phyloP scores from a whole-genome alignment of 2,329 filamentous ascomycete species.

The Escovopsis sp. region DNA sequence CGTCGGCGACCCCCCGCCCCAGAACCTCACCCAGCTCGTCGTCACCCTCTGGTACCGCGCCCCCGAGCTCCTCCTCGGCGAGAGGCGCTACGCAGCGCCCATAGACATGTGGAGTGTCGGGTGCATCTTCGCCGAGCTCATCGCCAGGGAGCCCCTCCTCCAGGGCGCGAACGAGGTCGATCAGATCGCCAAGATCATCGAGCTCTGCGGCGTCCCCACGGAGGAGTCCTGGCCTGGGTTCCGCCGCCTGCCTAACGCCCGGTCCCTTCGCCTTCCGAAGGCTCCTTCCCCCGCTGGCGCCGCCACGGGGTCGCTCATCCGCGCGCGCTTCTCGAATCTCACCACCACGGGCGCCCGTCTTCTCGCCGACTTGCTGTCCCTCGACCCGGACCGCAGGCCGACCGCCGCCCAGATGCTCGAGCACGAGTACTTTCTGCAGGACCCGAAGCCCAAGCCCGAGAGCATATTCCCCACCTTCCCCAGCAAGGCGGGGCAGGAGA shows the following conservation, averaged over 20 bases:
- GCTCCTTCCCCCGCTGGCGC: constrained; percentile 20
- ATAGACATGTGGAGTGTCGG: constrained; percentile 95
- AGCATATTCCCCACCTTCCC: constrained; percentile 96
- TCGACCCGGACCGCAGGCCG: constrained; percentile 61
- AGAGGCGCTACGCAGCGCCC: constrained; percentile 55
- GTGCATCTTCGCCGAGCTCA: constrained; percentile 86
- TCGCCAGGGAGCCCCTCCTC: constrained; percentile 68
- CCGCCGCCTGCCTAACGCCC: constrained; percentile 73
- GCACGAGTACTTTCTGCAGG: constrained; percentile 76
- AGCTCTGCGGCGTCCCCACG: constrained; percentile 72
- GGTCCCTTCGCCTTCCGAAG: constrained; percentile 55
- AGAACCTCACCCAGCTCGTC: constrained; percentile 76
- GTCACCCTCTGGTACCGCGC: constrained; percentile 95
- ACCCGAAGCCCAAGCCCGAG: constrained; percentile 77
- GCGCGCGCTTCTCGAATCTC: constrained; percentile 66
- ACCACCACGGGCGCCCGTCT: constrained; percentile 59
- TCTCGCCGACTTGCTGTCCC: constrained; percentile 51
- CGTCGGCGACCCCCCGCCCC: constrained; percentile 54
- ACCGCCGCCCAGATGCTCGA: constrained; percentile 57
- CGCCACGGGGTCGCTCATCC: constrained; percentile 35
- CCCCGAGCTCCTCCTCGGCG: constrained; percentile 77
- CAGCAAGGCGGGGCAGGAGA: constrained; percentile 85
- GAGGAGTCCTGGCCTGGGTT: constrained; percentile 76
- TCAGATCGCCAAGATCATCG: constrained; percentile 75
- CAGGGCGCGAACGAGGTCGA: constrained; percentile 89